Base-by-base conservation (phyloP, 1,284 basidiomycete species). In the Cutaneotrichosporon cutaneum region DNA sequence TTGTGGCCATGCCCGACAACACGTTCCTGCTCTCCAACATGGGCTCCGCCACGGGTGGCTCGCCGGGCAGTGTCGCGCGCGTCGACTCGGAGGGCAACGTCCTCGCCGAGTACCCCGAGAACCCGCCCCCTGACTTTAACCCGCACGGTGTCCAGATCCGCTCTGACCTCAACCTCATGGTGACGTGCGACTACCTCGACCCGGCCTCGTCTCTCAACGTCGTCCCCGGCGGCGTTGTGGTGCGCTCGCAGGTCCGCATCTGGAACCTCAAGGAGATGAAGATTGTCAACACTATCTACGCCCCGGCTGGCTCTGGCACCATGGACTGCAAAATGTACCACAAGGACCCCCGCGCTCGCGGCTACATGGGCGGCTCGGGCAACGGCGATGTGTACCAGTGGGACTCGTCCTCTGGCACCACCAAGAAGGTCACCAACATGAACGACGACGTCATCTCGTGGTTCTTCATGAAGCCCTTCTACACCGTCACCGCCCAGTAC, bases 131-230 rank as follows among this genome's bases (percentile, higher is more conserved):
- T 21, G 57, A 56, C 53, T 65, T 62, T 52, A 59, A 60, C 55
- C 63, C 63, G 7, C 63, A 65, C 58, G 63, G 63, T 21, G 50
- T 65, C 22, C 60, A 61, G 44, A 30, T 65, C 8, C 63, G 63
- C 21, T 33, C 53, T 32, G 63, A 65, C 58, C 63, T 65, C 45
- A 62, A 62, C 52, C 60, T 65, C 10, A 36, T 65, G 22, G 57
- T 55, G 11, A 62, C 58, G 9, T 65, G 56, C 51, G 63, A 65
- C 58, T 65, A 57, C 52, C 24, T 65, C 14, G 56, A 59, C 52
- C 30, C 56, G 0, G 42, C 45, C 5, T 57, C 57, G 7, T 39
- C 60, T 18, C 52, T 61, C 22, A 65, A 65, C 56, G 26, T 26
- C 11, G 18, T 26, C 9, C 42, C 48, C 3, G 61, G 61, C 24